Conservation (phyloP, 257 asterid species). For the Nicotiana undulata region DNA sequence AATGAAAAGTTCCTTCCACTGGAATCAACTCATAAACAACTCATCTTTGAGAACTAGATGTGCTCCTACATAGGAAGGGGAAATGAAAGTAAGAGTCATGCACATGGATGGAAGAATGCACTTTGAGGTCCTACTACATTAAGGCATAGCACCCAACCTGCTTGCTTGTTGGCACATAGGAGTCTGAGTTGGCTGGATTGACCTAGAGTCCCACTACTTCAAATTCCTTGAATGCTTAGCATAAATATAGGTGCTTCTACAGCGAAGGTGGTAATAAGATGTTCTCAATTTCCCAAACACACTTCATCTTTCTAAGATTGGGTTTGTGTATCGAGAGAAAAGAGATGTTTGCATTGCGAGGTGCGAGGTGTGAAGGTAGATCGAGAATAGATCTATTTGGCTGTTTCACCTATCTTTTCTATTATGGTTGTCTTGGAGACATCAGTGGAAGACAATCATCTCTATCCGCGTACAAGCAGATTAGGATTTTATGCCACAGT, state of each 20-base stretch:
- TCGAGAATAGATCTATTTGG: not conserved
- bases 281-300: not conserved
- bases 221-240: not conserved
- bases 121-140: no score
- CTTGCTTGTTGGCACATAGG: not conserved
- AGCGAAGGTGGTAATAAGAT: not conserved
- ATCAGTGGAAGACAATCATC: slow-evolving; percentile 1
- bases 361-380: not conserved
- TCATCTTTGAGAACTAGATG: not conserved
- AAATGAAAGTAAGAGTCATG: not conserved
- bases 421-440: not conserved
- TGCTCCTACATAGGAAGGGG: not conserved
- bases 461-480: not conserved
- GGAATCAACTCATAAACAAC: not conserved
- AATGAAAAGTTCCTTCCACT: not conserved
- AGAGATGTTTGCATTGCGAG: no score
- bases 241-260: not conserved
- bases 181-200: not conserved
- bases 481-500: not conserved
- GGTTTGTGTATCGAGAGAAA: not conserved
- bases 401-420: not conserved
- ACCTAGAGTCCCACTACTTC: not conserved
- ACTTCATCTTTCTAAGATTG: not conserved
- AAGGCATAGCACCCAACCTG: not conserved
- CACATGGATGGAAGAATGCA: no score